Base-by-base conservation (phyloP, 768 basidiomycete species). In the Tulasnella sp. region DNA sequence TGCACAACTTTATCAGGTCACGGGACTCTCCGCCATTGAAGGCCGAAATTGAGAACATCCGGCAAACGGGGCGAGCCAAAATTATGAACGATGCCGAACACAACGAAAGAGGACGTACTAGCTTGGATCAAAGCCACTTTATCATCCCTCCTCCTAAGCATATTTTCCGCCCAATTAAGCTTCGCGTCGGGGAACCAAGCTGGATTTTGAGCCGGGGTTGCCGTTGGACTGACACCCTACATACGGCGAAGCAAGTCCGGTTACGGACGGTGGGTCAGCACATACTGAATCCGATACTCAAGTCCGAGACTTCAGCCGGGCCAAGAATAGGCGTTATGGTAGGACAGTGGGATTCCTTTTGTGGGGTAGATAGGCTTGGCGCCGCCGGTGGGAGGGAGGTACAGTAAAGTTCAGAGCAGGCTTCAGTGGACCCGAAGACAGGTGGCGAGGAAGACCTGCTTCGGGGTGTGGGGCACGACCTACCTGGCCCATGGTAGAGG, bases 91-190 rank as follows among this genome's bases (percentile, higher is more conserved):
- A 20, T 8, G 72, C 8, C 72, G 16, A 74, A 40, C 9, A 9
- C n/a, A 22, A 74, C 37, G 24, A 4, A 1, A 8, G 37, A 40
- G 11, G 34, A 74, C 24, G 44, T 46, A 93, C 93, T 91, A 82
- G 90, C 88, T 88, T 93, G 91, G 75, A 94, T 88, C 81, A 95
- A 87, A 1, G 94, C 93, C 5, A 89, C 83, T 84, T 92, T 92
- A 79, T 88, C 86, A 41, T 87, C 84, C 81, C 92, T 90, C 84
- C 87, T 89, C 41, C 87, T 86, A 50, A 95, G 87, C 90, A 94
- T 92, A 83, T 95, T 94, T 87, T 95, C 93, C 31, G 94, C 93
- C 91, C 92, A 95, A 84, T 94, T 94, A 72, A 95, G 85, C 44
- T 85, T 87, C 4, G 93, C 91, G 76, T 90, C 89, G 40, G 85